These are phyloP conservation scores for Rhodosporidiobolus sp. DNA, from an alignment of 768 basidiomycete species.

Conservation along the genomic window DNA sequence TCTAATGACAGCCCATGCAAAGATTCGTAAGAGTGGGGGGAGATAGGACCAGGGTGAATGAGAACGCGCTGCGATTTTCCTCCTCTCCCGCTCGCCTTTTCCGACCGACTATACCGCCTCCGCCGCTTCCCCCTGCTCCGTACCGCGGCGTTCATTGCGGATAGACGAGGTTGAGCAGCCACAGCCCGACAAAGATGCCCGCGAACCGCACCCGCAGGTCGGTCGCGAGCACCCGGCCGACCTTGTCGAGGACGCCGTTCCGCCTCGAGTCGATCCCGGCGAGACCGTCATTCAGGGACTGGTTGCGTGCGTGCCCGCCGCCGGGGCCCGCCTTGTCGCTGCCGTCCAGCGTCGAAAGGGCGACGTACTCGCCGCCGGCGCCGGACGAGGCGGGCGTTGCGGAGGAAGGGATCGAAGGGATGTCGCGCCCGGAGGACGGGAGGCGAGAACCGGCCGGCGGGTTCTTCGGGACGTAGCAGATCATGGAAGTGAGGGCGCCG, in stretches of 20 bases:
- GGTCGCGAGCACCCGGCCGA: conserved; percentile 46
- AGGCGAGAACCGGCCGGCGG: conserved; percentile 18
- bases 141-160: not conserved
- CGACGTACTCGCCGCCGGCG: conserved; percentile 30
- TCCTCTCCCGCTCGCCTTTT: too few species aligned
- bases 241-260: conserved; percentile 28
- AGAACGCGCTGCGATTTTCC: too few species aligned
- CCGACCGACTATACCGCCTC: not conserved
- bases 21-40: too few species aligned
- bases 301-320: conserved; percentile 14
- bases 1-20: too few species aligned
- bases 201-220: conserved; percentile 54
- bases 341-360: conserved; percentile 23
- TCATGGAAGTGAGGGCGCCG: conserved; percentile 61
- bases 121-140: too few species aligned
- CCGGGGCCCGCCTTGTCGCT: not conserved
- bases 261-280: conserved; percentile 37
- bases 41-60: too few species aligned
- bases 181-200: conserved; percentile 56
- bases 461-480: conserved; percentile 49
- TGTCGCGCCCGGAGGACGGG: conserved; percentile 35
- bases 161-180: conserved; percentile 63
- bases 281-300: not conserved
- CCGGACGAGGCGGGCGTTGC: conserved; percentile 9
- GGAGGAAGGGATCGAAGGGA: conserved; percentile 7